A percentile compares a stretch with the other conserved stretches of the same genome.
phyloP scores from a whole-genome alignment of 2,329 filamentous ascomycete genomes.

The Rhynchosporium agropyri region DNA sequence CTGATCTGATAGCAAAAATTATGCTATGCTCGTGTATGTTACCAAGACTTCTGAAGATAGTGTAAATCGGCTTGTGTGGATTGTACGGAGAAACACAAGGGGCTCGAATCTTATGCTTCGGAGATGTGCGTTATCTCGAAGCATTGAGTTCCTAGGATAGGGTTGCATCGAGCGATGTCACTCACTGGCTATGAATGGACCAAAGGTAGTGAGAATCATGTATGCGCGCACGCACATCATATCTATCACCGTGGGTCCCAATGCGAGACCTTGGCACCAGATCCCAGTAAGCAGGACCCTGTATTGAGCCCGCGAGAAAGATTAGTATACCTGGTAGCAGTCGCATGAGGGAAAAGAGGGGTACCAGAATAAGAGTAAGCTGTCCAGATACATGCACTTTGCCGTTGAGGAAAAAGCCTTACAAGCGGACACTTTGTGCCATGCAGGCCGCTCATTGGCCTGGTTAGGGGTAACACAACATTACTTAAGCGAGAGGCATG shows the following conservation, averaged over 20 bases:
- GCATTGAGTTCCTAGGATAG: too few species aligned
- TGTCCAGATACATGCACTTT: neutral
- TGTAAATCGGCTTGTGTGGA: neutral
- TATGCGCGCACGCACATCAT: neutral
- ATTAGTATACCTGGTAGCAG: neutral
- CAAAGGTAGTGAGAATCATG: neutral
- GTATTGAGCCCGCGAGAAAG: neutral
- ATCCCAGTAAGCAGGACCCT: neutral
- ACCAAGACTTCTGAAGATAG: neutral
- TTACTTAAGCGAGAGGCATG: slow-evolving; percentile 12
- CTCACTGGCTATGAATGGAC: neutral
- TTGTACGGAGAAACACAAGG: too few species aligned
- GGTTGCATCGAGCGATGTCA: neutral
- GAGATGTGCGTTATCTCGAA: too few species aligned
- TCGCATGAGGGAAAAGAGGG: neutral
- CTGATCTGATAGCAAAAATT: too few species aligned
- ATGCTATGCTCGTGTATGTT: too few species aligned
- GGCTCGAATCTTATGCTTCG: too few species aligned
- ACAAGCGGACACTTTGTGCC: neutral
- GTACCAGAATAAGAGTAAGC: neutral
- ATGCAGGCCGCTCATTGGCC: neutral
- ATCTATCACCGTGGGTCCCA: neutral
- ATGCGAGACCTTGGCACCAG: too few species aligned
- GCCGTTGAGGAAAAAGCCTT: slow-evolving; percentile 1
- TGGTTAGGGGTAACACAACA: slow-evolving; percentile 1